Evolutionary conservation across 768 basidiomycete genomes (phyloP), one percentile per base, ranked within the genome.

Genomic region (Calvatia gigantea): DNA sequence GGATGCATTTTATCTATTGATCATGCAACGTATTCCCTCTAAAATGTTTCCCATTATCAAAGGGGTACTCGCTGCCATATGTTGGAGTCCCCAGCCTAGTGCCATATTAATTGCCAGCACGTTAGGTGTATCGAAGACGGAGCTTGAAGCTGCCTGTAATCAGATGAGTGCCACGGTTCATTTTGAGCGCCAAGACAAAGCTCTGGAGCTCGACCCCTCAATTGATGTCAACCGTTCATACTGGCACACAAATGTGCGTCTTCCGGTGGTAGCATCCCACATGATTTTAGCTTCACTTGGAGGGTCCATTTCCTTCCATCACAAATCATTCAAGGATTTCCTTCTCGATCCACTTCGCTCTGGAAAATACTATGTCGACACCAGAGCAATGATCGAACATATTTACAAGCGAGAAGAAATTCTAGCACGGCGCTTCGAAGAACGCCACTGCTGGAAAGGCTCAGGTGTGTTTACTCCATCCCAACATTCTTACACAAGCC

Each of bases 311-410:
- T 17, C n/a, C 2, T 52, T 52, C n/a, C 43, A 52, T 19, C 51
- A 52, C n/a, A 52, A 52, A 31, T 52, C 51, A 15, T 52, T 52
- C n/a, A 29, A 28, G n/a, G 38, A 52, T n/a, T 52, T 42, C 15
- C 51, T 42, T 6, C 6, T 17, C 17, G 51, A 52, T 32, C 28
- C 25, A 17, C n/a, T 1, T 2, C 51, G 38, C 25, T 52, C 51
- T 1, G 39, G 25, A 6, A 21, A 0, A 0, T 31, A 27, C 32
- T 42, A 7, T 9, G 9, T 31, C 4, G 2, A n/a, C n/a, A n/a
- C n/a, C n/a, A n/a, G n/a, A n/a, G n/a, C n/a, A n/a, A n/a, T n/a
- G n/a, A n/a, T n/a, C n/a, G n/a, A n/a, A n/a, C n/a, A n/a, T n/a
- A n/a, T n/a, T n/a, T n/a, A 4, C 35, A 37, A 29, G 23, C n/a